Conservation (phyloP, 2,329 filamentous ascomycete genomes). For the Aspergillus felis region DNA sequence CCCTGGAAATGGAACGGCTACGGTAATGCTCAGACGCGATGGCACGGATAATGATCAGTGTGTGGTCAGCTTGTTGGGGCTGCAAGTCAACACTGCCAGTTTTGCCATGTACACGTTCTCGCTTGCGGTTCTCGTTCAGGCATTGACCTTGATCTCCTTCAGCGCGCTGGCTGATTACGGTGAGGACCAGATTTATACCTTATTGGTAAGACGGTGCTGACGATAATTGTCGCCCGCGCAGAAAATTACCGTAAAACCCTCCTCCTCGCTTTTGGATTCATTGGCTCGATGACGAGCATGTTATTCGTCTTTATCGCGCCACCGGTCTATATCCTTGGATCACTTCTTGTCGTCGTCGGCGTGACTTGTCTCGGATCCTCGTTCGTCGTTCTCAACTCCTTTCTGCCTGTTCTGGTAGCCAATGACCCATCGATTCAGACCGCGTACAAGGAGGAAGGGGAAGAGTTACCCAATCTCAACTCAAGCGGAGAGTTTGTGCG, state of each 20-base stretch:
- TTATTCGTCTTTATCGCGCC: slow-evolving; percentile 74
- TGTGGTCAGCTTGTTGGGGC: slow-evolving; percentile 28
- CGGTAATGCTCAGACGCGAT: slow-evolving; percentile 15
- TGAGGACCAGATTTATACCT: slow-evolving; percentile 39
- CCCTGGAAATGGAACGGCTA: slow-evolving; percentile 13
- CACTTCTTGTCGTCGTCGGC: slow-evolving; percentile 75
- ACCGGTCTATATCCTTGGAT: slow-evolving; percentile 71
- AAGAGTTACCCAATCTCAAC: slow-evolving; percentile 24
- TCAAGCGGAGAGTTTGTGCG: slow-evolving; percentile 10
- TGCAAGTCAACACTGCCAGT: slow-evolving; percentile 36
- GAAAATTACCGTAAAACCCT: slow-evolving; percentile 69
- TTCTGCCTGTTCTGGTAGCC: slow-evolving; percentile 79
- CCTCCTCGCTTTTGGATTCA: slow-evolving; percentile 72
- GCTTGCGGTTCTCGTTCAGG: slow-evolving; percentile 79
- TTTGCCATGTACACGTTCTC: slow-evolving; percentile 69
- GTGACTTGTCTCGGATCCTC: slow-evolving; percentile 88
- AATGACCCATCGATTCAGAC: slow-evolving; percentile 61
- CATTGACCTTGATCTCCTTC: slow-evolving; percentile 74
- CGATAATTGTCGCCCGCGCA: slow-evolving; percentile 7
- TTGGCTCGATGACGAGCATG: slow-evolving; percentile 78
- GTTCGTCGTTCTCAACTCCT: slow-evolving; percentile 88
- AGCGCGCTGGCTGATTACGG: slow-evolving; percentile 70
- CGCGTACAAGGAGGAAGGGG: slow-evolving; percentile 12
- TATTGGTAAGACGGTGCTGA: slow-evolving; percentile 2
- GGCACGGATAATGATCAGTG: slow-evolving; percentile 27